These are phyloP conservation scores for Chlorencoelia australis DNA, from an alignment of 2,329 filamentous ascomycete species.

Conservation along the genomic window DNA sequence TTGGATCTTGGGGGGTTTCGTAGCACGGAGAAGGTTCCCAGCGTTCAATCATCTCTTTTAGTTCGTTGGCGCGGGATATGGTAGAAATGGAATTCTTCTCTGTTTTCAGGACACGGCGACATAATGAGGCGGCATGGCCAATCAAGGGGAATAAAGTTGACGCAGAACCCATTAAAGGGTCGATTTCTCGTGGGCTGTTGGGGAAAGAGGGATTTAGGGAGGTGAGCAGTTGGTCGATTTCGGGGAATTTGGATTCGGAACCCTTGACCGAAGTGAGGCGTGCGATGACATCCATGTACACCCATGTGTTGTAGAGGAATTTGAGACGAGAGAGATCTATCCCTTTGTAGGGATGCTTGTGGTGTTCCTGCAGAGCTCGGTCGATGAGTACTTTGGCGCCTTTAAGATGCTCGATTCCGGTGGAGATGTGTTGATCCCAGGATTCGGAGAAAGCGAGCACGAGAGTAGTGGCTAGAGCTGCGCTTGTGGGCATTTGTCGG, in stretches of 20 bases:
- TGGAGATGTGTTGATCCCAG: conserved; percentile 60
- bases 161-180: conserved; percentile 62
- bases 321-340: conserved; percentile 44
- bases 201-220: conserved; percentile 33
- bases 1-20: conserved; percentile 52
- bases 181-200: conserved; percentile 40
- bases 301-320: conserved; percentile 63
- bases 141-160: conserved; percentile 59
- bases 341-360: conserved; percentile 32
- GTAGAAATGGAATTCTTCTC: conserved; percentile 46
- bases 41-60: conserved; percentile 49
- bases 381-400: conserved; percentile 56
- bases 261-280: conserved; percentile 47
- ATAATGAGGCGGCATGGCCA: conserved; percentile 53
- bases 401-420: conserved; percentile 58
- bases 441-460: conserved; percentile 60
- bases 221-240: conserved; percentile 30
- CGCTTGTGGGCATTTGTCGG: conserved; percentile 53
- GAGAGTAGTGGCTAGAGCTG: conserved; percentile 59
- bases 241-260: conserved; percentile 44
- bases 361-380: conserved; percentile 42
- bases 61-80: conserved; percentile 49
- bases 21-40: conserved; percentile 45
- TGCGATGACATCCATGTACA: conserved; percentile 66
- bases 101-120: conserved; percentile 48